Base-by-base conservation (phyloP, 805 yeast genomes). In the Yamadazyma takamatsuzukensis region DNA sequence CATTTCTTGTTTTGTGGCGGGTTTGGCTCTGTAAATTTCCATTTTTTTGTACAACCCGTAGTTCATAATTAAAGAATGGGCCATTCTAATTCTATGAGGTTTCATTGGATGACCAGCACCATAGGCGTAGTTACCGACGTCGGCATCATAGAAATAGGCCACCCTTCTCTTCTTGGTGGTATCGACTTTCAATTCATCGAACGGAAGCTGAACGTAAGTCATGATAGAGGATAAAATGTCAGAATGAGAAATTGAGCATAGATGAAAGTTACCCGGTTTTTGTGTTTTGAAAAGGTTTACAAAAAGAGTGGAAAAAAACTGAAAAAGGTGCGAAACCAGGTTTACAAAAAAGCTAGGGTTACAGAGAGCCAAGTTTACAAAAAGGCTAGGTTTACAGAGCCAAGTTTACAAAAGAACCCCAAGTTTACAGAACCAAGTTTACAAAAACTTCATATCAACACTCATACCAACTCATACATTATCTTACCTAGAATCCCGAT, bases 31-130 rank as follows among this genome's bases (percentile, higher is more conserved):
- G 59, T 89, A 89, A 30, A 93, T 86, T 56, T 93, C 97, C 96
- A 93, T 90, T 62, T 90, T 84, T 60, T 89, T 87, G 67, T 93
- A 89, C 33, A 93, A 72, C 1, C 97, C 97, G 59, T 93, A 93
- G 63, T 90, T 89, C 95, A 93, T 90, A 45, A 93, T 85, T 51
- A 93, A 71, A 25, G 95, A 86, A 59, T 93, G 97, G 6, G 97
- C 95, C 95, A 93, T 89, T 77, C 97, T 83, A 65, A 93, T 88
- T 54, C 98, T 79, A 59, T 90, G 97, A 15, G 98, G 98, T 57
- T 93, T 93, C 98, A 93, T 93, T 25, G 97, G 97, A 60, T 93
- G 98, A 18, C 96, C 96, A 4, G 96, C 93, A 36, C 97, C 97
- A 56, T 93, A 93, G 27, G 97, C 95, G 61, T 90, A 90, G 64